Percentiles rank a stretch among this genome's conserved stretches.
Conservation (phyloP, 352 stramenopile genomes). For the Pythium folliculosum region DNA sequence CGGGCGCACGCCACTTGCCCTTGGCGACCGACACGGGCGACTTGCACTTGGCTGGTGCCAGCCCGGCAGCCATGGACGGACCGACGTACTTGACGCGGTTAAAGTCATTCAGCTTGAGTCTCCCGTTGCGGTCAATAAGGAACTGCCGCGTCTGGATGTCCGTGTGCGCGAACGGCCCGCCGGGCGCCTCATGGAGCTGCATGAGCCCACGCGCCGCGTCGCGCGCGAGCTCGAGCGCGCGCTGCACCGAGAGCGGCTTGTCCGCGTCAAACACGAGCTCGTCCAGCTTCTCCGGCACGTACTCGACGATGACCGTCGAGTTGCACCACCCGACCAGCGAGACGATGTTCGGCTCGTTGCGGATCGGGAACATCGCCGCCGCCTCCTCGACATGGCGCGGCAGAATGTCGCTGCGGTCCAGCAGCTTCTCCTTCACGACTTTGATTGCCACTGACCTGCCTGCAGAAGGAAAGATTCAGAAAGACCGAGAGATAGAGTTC, state of each 20-base stretch:
- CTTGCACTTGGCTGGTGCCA: slow-evolving; percentile 52
- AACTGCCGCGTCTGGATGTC: slow-evolving; percentile 85
- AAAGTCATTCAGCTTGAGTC: slow-evolving; percentile 77
- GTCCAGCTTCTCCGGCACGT: slow-evolving; percentile 63
- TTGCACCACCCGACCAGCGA: slow-evolving; percentile 75
- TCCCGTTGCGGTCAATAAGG: slow-evolving; percentile 57
- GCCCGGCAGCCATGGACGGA: slow-evolving; percentile 36
- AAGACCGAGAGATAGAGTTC: neutral
- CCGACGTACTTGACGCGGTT: slow-evolving; percentile 80
- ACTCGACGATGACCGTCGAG: slow-evolving; percentile 75
- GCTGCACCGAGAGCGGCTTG: slow-evolving; percentile 44
- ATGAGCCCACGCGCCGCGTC: slow-evolving; percentile 63
- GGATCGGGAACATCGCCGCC: slow-evolving; percentile 65
- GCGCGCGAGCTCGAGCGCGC: slow-evolving; percentile 46
- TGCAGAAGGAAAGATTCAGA: slow-evolving; percentile 13
- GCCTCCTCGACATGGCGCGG: slow-evolving; percentile 74
- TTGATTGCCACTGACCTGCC: slow-evolving; percentile 67
- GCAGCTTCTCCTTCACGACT: slow-evolving; percentile 59
- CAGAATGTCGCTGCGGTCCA: slow-evolving; percentile 63
- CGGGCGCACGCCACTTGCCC: slow-evolving; percentile 76
- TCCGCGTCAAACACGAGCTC: slow-evolving; percentile 57
- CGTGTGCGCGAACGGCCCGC: slow-evolving; percentile 74
- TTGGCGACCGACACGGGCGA: slow-evolving; percentile 69
- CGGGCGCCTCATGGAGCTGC: slow-evolving; percentile 62
- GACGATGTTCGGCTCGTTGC: slow-evolving; percentile 71